phyloP scores from a whole-genome alignment of 768 basidiomycete genomes.

The Sutorius australiensis region DNA sequence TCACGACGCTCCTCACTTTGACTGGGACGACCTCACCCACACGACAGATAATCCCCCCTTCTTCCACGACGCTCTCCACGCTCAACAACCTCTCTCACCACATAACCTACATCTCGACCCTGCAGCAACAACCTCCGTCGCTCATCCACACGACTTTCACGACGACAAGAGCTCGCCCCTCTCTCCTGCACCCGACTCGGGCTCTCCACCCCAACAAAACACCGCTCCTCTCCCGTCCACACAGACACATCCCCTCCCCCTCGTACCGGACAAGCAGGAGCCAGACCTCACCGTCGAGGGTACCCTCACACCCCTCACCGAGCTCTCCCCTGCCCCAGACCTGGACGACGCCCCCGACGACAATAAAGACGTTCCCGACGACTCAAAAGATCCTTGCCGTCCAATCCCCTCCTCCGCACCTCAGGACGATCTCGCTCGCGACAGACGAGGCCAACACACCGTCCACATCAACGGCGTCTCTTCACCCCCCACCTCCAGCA shows the following conservation, averaged over 20 bases:
- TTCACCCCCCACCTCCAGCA: conserved; percentile 17
- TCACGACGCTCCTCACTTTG: conserved; percentile 31
- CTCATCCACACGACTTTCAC: conserved; percentile 15
- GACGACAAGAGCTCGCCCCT: conserved; percentile 54
- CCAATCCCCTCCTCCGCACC: conserved; percentile 15
- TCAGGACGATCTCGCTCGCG: conserved; percentile 14
- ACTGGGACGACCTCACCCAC: conserved; percentile 34
- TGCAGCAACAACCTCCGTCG: conserved; percentile 7
- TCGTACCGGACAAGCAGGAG: conserved; percentile 29
- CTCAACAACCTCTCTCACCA: conserved; percentile 15
- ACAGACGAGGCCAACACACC: conserved; percentile 17
- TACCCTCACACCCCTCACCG: conserved; percentile 69
- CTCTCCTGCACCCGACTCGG: conserved; percentile 50
- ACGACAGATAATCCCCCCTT: conserved; percentile 19
- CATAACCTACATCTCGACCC: conserved; percentile 15
- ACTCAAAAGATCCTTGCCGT: conserved; percentile 19
- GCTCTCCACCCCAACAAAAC: conserved; percentile 30
- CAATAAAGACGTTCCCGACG: conserved; percentile 35
- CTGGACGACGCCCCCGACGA: conserved; percentile 40
- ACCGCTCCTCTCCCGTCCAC: conserved; percentile 12
- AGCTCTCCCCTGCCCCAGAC: conserved; percentile 66
- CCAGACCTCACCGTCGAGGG: conserved; percentile 38
- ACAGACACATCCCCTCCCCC: conserved; percentile 15
- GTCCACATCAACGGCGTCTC: conserved; percentile 23
- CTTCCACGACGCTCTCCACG: conserved; percentile 27